Base-by-base conservation (phyloP, 805 yeast species). In the Candida mattraensis region DNA sequence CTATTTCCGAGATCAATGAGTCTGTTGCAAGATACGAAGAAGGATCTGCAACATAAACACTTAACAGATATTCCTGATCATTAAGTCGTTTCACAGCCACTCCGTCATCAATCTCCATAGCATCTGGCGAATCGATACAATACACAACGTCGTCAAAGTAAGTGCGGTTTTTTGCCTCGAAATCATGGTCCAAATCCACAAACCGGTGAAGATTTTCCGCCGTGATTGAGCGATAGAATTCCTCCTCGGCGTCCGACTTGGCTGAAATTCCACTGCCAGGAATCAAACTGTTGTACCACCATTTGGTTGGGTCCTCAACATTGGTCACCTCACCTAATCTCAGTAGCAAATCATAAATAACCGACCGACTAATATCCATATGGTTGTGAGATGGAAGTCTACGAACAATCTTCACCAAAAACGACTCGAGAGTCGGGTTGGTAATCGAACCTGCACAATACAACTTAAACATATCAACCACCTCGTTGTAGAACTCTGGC, bases 71-170 rank as follows among this genome's bases (percentile, higher is more conserved):
- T 10, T 52, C 52, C 3, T 58, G 54, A 1, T 56, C 46, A 1
- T 51, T 48, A 4, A 45, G 35, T 33, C 18, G 45, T 44, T 18
- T 49, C 13, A 91, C 65, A 1, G 96, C 77, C 18, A 91, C 69
- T 30, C 97, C 99, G 60, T 91, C 99, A 59, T 91, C 99, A 40
- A 93, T 83, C 58, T 93, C 98, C 47, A 83, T 82, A 0, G 98
- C 95, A 26, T 70, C 70, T 3, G 67, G 75, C 3, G 82, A 70
- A 61, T 93, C 99, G 40, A 91, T 87, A 60, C 97, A 88, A 56
- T 78, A 91, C 2, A 88, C 79, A 9, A 72, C 51, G 28, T 69
- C 61, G 0, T 60, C 60, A 45, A 69, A 74, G n/a, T n/a, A n/a
- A n/a, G 18, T 68, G 67, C n/a, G 46, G 45, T 47, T 83, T 61